Evolutionary conservation across 345 rosid genomes (phyloP).

Genomic region (Mangifera indica): DNA sequence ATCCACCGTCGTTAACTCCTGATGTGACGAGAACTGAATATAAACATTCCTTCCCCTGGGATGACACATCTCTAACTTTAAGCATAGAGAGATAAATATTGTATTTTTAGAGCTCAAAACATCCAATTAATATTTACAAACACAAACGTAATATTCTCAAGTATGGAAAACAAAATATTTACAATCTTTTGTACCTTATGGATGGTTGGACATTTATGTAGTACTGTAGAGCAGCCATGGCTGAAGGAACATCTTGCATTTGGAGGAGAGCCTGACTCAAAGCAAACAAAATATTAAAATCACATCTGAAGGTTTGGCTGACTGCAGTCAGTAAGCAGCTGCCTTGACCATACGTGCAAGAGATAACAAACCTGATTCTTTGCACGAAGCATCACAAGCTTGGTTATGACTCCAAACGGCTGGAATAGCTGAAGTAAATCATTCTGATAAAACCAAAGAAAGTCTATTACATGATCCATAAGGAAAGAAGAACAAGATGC

Average conservation of each 20-base stretch:
- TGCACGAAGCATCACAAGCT: slow-evolving; percentile 98
- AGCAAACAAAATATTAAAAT: slow-evolving; percentile 16
- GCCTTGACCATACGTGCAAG: neutral
- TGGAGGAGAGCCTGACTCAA: slow-evolving; percentile 83
- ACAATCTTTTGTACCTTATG: slow-evolving; percentile 53
- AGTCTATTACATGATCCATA: slow-evolving; percentile 11
- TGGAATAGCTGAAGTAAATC: slow-evolving; percentile 96
- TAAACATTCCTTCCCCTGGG: slow-evolving; percentile 95
- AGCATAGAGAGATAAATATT: neutral
- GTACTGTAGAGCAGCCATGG: slow-evolving; percentile 76
- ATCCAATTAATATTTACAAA: neutral
- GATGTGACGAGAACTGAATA: slow-evolving; percentile 95
- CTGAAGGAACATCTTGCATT: slow-evolving; percentile 94
- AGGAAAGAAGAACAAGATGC: neutral
- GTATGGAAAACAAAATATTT: neutral
- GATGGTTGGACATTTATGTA: slow-evolving; percentile 83
- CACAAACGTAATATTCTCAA: neutral
- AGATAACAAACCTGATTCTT: slow-evolving; percentile 76
- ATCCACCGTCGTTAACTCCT: slow-evolving; percentile 91
- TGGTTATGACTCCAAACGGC: slow-evolving; percentile 95
- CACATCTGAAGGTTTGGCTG: neutral
- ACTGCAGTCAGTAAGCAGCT: slow-evolving; percentile 4
- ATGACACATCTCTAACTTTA: neutral
- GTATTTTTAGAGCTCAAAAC: neutral
- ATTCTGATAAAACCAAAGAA: slow-evolving; percentile 48